Evolutionary conservation across 441 rosid genomes (phyloP), one percentile per base, ranked within the genome.

Genomic region (Gossypium schwendimanii): DNA sequence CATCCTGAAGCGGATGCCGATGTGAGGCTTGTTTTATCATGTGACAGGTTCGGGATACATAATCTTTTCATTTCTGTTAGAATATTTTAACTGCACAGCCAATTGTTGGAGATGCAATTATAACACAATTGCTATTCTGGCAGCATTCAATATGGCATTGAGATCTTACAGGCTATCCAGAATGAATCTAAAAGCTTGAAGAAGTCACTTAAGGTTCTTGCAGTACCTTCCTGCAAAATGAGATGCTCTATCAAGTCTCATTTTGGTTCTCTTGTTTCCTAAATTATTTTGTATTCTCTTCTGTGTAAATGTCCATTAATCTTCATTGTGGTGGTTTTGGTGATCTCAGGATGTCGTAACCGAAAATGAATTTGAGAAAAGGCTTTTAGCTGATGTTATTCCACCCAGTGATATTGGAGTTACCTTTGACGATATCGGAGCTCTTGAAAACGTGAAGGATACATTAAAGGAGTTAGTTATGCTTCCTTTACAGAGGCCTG

Each of bases 391-490:
- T 61, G 98, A 91, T 69, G 98, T 94, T 72, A 91, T 94, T 80
- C 97, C 97, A 3, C 93, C 98, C n/a, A 89, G 80, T 64, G 97
- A 91, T 72, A 92, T 94, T 70, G 97, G 97, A 72, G 98, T 93
- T 71, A 88, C 95, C 17, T 93, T 93, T 77, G 92, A 91, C 76
- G 98, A 93, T 77, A 88, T 91, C 41, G 98, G 98, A 76, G 98
- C 97, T 63, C 90, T 93, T 79, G 98, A 93, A 79, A 89, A 93
- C 81, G 95, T 93, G 73, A 93, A 93, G 85, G 97, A 91, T 78
- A 91, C 98, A 41, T 79, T 93, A 80, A 93, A 91, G 81, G 98
- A 93, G 83, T 84, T 93, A 78, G 98, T 93, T 80, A 93, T 93
- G 95, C 98, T 91, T 79, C 98, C 98, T 72, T 77, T 93, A 70